Evolutionary conservation across 179 eudicot genomes (phyloP).

Genomic region (Pouteria campechiana): DNA sequence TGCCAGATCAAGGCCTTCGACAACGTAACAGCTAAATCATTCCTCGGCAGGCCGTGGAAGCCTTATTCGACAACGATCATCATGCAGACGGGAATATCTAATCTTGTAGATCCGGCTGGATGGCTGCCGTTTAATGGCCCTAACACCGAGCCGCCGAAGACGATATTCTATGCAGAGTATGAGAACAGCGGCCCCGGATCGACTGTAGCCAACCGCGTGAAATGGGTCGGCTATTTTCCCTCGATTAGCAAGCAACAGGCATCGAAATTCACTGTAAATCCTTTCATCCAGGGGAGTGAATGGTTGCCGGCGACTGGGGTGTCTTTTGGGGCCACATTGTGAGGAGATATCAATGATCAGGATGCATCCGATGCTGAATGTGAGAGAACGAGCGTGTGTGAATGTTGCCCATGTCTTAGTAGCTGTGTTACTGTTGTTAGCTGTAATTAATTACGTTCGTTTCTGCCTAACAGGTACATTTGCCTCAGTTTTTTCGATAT

Average conservation of each 20-base stretch:
- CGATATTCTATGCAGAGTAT: constrained; percentile 57
- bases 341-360: too few species aligned
- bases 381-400: too few species aligned
- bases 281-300: constrained; percentile 28
- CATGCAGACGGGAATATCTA: constrained; percentile 39
- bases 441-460: too few species aligned
- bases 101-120: constrained; percentile 44
- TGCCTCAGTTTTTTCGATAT: too few species aligned
- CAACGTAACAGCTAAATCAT: constrained; percentile 28
- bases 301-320: constrained; percentile 39
- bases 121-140: constrained; percentile 46
- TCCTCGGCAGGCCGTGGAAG: constrained; percentile 71
- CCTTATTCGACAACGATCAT: constrained; percentile 42
- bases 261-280: constrained; percentile 31
- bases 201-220: constrained; percentile 27
- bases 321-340: constrained; percentile 23
- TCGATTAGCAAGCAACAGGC: constrained; percentile 30
- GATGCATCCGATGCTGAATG: too few species aligned
- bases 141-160: constrained; percentile 29
- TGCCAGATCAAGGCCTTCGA: constrained; percentile 26
- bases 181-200: constrained; percentile 52
- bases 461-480: too few species aligned
- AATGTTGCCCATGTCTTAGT: too few species aligned
- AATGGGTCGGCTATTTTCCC: constrained; percentile 55
- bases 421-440: too few species aligned